Evolutionary conservation across 441 rosid genomes (phyloP).

Genomic region (Gossypium aridum): DNA sequence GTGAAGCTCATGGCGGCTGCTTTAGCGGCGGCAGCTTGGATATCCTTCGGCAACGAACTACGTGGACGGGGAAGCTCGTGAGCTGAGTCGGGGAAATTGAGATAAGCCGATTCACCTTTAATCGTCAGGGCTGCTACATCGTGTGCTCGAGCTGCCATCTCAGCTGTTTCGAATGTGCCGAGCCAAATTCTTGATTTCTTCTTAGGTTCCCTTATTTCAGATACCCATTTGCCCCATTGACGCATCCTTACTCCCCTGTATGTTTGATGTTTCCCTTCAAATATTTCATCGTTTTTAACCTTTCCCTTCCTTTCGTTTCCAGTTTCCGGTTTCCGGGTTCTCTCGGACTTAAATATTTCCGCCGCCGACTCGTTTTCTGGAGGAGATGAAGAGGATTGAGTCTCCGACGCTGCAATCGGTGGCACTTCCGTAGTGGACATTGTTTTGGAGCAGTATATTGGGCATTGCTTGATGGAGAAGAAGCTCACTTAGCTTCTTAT

Average conservation of each 20-base stretch:
- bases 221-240: neutral
- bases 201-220: neutral
- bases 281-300: neutral
- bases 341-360: neutral
- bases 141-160: conserved; percentile 73
- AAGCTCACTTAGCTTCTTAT: neutral
- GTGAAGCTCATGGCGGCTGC: conserved; percentile 18
- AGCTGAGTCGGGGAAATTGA: conserved; percentile 54
- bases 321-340: neutral
- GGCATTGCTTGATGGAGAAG: neutral
- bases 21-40: conserved; percentile 50
- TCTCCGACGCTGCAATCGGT: neutral
- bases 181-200: neutral
- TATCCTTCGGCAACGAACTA: conserved; percentile 43
- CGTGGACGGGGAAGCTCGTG: conserved; percentile 48
- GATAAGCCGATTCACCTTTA: conserved; percentile 52
- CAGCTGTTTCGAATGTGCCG: conserved; percentile 46
- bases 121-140: conserved; percentile 57
- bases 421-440: neutral
- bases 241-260: neutral
- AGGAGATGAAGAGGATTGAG: neutral
- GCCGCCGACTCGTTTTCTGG: neutral
- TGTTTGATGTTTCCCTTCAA: neutral
- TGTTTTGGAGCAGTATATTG: neutral
- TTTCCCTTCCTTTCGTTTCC: neutral